Evolutionary conservation across 2,329 filamentous ascomycete species (phyloP).

Genomic region (Neofusicoccum umdonicola): DNA sequence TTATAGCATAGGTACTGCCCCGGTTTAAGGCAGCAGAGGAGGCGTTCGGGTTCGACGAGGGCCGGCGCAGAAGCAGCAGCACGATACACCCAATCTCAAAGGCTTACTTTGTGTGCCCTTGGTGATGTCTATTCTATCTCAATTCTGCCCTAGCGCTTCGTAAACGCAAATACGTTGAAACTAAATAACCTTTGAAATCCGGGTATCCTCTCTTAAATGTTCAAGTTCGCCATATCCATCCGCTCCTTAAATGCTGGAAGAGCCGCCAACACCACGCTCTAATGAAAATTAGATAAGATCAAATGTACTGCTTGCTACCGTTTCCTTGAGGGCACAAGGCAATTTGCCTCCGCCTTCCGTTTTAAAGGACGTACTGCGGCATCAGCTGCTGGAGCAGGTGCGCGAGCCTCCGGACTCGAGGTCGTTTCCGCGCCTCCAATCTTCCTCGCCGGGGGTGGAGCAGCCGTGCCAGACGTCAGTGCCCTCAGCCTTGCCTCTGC

Average conservation of each 20-base stretch:
- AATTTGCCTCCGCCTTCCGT: conserved; percentile 7
- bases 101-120: too few species aligned
- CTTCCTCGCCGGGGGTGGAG: background rate
- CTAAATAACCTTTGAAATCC: background rate
- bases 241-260: background rate
- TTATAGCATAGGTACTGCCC: background rate
- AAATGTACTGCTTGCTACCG: background rate
- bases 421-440: background rate
- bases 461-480: background rate
- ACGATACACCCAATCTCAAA: background rate
- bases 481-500: conserved; percentile 12
- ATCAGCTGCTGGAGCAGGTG: background rate
- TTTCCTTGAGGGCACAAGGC: background rate
- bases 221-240: background rate
- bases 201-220: conserved; percentile 2
- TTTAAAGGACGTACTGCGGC: background rate
- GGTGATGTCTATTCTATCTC: background rate
- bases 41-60: background rate
- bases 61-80: background rate
- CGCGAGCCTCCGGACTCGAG: background rate
- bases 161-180: background rate
- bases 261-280: background rate
- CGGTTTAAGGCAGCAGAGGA: background rate
- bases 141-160: background rate
- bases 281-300: background rate